Conservation (phyloP, 2,329 filamentous ascomycete genomes). For the Zymoseptoria crescenta region DNA sequence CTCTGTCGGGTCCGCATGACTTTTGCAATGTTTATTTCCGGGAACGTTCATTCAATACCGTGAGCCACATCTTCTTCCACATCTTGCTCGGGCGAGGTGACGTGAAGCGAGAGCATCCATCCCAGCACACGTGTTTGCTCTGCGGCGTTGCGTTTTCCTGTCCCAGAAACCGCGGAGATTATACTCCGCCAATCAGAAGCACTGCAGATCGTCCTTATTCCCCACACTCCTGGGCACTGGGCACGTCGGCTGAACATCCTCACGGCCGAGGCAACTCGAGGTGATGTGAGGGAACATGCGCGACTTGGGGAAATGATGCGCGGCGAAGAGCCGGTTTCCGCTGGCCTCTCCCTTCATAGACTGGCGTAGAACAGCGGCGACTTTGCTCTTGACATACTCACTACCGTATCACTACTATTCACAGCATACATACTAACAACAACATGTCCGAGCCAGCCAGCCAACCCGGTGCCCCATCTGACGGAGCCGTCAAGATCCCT, state of each 20-base stretch:
- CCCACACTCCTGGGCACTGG: neutral
- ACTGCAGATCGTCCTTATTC: neutral
- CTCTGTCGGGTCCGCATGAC: neutral
- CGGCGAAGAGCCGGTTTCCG: neutral
- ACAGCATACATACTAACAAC: neutral
- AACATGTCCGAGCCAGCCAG: slow-evolving; percentile 32
- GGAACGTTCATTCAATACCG: neutral
- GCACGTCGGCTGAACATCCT: neutral
- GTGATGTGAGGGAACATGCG: neutral
- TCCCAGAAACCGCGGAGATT: neutral
- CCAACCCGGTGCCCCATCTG: slow-evolving; percentile 31
- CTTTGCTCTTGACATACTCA: neutral
- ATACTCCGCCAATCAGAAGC: neutral
- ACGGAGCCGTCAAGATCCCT: slow-evolving; percentile 27
- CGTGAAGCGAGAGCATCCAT: neutral
- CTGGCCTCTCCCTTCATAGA: neutral
- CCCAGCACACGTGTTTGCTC: neutral
- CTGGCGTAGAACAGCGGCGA: neutral
- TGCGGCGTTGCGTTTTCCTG: neutral
- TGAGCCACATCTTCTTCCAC: neutral
- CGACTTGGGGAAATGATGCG: neutral
- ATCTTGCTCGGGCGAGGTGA: neutral
- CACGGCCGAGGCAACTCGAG: neutral
- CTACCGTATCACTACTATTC: neutral
- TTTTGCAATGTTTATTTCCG: neutral